Evolutionary conservation across 495 filamentous ascomycete species (phyloP).

Genomic region (Trichoderma orchidacearum): DNA sequence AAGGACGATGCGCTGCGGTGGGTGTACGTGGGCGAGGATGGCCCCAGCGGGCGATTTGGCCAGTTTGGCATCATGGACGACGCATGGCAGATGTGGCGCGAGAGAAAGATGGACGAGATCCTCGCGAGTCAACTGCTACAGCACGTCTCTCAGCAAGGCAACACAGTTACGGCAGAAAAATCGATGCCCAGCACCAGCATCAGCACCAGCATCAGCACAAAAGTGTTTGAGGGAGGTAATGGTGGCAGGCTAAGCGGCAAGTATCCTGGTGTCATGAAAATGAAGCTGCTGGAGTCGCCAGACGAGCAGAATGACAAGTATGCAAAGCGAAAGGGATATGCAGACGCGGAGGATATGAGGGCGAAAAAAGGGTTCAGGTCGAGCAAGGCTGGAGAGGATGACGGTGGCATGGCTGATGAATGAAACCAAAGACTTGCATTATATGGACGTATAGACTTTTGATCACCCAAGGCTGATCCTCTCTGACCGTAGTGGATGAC

Average conservation of each 20-base stretch:
- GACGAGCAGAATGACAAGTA: constrained; percentile 68
- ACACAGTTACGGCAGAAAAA: constrained; percentile 8
- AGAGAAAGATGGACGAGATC: constrained; percentile 78
- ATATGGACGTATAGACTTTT: not conserved
- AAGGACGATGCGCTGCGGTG: constrained; percentile 57
- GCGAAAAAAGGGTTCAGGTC: constrained; percentile 8
- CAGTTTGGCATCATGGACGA: constrained; percentile 53
- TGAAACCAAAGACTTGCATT: not conserved
- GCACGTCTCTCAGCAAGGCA: constrained; percentile 39
- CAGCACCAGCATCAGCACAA: constrained; percentile 26
- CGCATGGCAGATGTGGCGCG: constrained; percentile 71
- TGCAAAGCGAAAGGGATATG: constrained; percentile 53
- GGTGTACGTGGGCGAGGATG: constrained; percentile 57
- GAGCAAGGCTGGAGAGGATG: not conserved
- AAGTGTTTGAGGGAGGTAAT: constrained; percentile 61
- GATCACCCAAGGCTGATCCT: no score
- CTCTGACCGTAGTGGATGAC: no score
- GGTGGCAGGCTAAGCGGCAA: constrained; percentile 40
- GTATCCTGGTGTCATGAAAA: constrained; percentile 61
- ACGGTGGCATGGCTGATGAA: not conserved
- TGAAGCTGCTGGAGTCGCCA: constrained; percentile 44
- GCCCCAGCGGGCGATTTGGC: constrained; percentile 36
- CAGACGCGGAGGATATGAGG: constrained; percentile 27
- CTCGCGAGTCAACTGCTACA: constrained; percentile 56
- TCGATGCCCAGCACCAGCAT: constrained; percentile 8